A percentile compares a stretch with the other conserved stretches of the same genome.
Evolutionary conservation across 23 red algal species (phyloP).

Genomic region (Cyanidiococcus yangmingshanensis): DNA sequence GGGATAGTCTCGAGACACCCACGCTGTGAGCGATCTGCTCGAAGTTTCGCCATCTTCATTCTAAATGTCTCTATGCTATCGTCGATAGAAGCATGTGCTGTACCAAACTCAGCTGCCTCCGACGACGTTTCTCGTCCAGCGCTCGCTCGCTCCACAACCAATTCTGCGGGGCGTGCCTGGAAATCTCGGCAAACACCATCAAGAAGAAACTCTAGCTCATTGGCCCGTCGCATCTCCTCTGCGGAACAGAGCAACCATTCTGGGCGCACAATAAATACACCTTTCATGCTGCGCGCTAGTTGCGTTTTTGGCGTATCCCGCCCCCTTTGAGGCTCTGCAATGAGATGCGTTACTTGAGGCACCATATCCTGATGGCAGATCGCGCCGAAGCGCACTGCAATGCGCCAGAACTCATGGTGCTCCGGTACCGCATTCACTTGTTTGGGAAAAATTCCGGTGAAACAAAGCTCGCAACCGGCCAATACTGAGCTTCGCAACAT

Average conservation of each 20-base stretch:
- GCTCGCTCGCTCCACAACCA: too few species aligned
- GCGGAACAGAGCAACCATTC: constrained; percentile 47
- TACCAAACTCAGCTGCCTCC: too few species aligned
- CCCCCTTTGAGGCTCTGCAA: constrained; percentile 37
- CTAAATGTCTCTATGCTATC: background rate
- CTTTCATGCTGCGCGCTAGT: constrained; percentile 35
- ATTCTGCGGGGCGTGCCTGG: background rate
- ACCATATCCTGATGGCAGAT: constrained; percentile 35
- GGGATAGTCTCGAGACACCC: background rate
- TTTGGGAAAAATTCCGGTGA: constrained; percentile 63
- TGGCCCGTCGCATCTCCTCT: constrained; percentile 44
- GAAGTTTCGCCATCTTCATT: background rate
- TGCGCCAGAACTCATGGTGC: constrained; percentile 30
- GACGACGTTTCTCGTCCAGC: too few species aligned
- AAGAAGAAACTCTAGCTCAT: constrained; percentile 44
- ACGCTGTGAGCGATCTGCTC: background rate
- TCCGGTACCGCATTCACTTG: constrained; percentile 13
- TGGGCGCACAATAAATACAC: constrained; percentile 60
- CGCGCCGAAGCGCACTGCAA: constrained; percentile 65
- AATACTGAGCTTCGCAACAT: constrained; percentile 45
- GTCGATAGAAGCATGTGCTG: too few species aligned
- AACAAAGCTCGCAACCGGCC: constrained; percentile 49
- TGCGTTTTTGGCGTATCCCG: constrained; percentile 63
- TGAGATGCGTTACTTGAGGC: constrained; percentile 48
- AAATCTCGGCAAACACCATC: background rate